phyloP scores from a whole-genome alignment of 345 rosid species.

The Clarkia xantiana region DNA sequence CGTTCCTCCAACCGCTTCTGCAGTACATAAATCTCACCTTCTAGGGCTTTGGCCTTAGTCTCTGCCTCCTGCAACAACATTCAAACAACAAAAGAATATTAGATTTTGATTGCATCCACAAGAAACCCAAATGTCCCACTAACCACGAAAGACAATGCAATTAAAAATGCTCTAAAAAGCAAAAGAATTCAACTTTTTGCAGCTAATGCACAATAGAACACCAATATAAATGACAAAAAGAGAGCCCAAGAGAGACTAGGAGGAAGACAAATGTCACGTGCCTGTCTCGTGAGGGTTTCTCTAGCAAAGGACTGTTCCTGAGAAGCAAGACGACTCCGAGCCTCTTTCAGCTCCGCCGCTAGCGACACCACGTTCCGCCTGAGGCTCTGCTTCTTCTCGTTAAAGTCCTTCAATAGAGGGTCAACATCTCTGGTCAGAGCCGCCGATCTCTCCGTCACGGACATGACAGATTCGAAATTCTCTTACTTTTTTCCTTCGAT shows the following conservation, averaged over 20 bases:
- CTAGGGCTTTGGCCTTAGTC: constrained; percentile 54
- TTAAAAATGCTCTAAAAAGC: not conserved
- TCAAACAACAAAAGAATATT: constrained; percentile 3
- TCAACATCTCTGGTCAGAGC: constrained; percentile 35
- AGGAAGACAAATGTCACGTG: constrained; percentile 12
- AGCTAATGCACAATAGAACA: not conserved
- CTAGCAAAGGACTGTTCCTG: constrained; percentile 57
- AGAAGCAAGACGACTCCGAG: constrained; percentile 55
- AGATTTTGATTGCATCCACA: not conserved
- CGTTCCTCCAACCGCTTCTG: constrained; percentile 48
- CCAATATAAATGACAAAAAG: constrained; percentile 9
- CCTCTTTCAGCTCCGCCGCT: constrained; percentile 81
- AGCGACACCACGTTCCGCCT: constrained; percentile 77
- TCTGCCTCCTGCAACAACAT: constrained; percentile 58
- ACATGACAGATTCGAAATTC: constrained; percentile 9
- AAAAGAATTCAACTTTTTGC: not conserved
- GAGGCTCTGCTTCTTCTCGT: constrained; percentile 88
- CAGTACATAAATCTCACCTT: constrained; percentile 39
- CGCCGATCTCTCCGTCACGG: constrained; percentile 18
- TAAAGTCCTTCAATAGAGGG: constrained; percentile 78
- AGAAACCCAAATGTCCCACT: not conserved
- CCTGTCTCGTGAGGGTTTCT: constrained; percentile 78
- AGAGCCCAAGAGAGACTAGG: constrained; percentile 3
- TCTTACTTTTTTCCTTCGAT: not conserved
- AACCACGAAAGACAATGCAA: constrained; percentile 2